Evolutionary conservation across 768 basidiomycete species (phyloP).

Genomic region (Suillus subalutaceus): DNA sequence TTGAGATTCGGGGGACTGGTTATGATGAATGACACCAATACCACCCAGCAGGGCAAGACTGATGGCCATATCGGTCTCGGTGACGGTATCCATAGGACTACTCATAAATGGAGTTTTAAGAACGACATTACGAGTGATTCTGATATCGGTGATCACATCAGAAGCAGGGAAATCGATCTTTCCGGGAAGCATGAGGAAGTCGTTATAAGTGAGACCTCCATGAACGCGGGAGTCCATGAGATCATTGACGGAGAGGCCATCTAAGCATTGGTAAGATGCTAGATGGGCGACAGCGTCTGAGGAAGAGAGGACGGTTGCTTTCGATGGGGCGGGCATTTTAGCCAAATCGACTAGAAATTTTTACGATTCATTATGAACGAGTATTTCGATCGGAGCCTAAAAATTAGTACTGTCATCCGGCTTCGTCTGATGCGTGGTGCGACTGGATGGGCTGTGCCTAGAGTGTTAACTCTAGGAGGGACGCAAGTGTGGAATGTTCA

Average conservation of each 20-base stretch:
- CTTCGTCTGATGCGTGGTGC: too few species aligned
- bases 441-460: too few species aligned
- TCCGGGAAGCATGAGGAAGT: constrained; percentile 92
- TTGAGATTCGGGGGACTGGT: constrained; percentile 81
- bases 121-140: constrained; percentile 86
- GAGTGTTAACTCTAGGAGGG: too few species aligned
- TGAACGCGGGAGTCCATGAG: constrained; percentile 87
- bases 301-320: constrained; percentile 58
- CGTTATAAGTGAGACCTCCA: constrained; percentile 97
- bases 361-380: constrained; percentile 5
- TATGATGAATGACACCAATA: constrained; percentile 98
- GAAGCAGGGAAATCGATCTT: constrained; percentile 92
- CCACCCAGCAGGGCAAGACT: constrained; percentile 94
- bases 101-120: constrained; percentile 97
- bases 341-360: constrained; percentile 21
- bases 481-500: too few species aligned
- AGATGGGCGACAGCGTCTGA: constrained; percentile 77
- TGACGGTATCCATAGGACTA: constrained; percentile 99
- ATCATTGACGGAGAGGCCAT: constrained; percentile 85
- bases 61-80: constrained; percentile 93
- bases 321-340: constrained; percentile 37
- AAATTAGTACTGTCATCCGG: not conserved
- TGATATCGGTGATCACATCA: constrained; percentile 80
- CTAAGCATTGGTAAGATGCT: constrained; percentile 63
- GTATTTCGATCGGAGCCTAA: constrained; percentile 21